These are phyloP conservation scores for Penicillium sumatraense DNA, from an alignment of 2,329 filamentous ascomycete species.

Conservation along the genomic window DNA sequence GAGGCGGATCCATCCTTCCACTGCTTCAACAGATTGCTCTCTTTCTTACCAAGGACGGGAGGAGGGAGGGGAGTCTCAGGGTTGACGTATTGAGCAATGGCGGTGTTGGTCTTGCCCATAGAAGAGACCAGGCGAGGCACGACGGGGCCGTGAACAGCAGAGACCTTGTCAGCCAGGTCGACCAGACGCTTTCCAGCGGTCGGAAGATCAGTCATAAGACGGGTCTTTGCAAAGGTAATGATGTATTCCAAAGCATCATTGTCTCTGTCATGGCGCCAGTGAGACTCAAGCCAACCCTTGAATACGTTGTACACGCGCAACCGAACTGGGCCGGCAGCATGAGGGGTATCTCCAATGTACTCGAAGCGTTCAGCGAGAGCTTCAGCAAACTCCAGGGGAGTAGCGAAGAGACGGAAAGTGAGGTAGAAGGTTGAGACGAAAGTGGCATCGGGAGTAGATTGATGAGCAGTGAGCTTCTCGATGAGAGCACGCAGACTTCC, in stretches of 20 bases:
- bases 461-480: constrained; percentile 91
- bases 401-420: constrained; percentile 92
- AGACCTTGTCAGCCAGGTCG: constrained; percentile 80
- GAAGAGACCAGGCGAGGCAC: constrained; percentile 83
- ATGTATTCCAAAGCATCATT: constrained; percentile 76
- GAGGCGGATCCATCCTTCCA: constrained; percentile 74
- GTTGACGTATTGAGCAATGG: constrained; percentile 71
- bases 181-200: constrained; percentile 78
- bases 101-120: constrained; percentile 84
- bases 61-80: constrained; percentile 73
- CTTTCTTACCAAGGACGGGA: constrained; percentile 74
- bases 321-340: constrained; percentile 78
- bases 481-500: constrained; percentile 88
- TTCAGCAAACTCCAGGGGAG: constrained; percentile 76
- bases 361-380: constrained; percentile 90
- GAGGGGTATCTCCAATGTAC: constrained; percentile 79
- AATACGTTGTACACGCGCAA: constrained; percentile 94
- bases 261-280: constrained; percentile 87
- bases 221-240: constrained; percentile 75
- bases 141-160: constrained; percentile 71
- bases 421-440: constrained; percentile 96
- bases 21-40: constrained; percentile 70
- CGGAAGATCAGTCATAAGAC: constrained; percentile 70
- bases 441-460: constrained; percentile 86
- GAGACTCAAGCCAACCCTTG: constrained; percentile 95